These are phyloP conservation scores for Urochloa ruziziensis DNA, from an alignment of 176 grass and related monocot genomes.

Conservation along the genomic window DNA sequence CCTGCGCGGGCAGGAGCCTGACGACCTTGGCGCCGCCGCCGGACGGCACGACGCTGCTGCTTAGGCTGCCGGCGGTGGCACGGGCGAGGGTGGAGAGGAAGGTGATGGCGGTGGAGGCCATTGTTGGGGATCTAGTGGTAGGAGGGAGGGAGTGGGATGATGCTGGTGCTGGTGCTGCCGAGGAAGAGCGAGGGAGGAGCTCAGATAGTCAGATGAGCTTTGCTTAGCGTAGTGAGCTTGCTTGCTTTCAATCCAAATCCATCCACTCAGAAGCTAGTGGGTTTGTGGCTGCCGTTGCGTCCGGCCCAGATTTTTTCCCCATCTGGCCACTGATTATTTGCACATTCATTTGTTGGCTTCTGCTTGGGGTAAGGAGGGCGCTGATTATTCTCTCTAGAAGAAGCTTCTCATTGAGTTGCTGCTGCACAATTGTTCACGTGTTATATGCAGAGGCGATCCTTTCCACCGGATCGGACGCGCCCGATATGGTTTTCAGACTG, in stretches of 20 bases:
- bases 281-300: conserved; percentile 38
- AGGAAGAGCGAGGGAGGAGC: not conserved
- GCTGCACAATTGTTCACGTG: too few relatives aligned
- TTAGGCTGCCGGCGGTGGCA: not conserved
- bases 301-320: conserved; percentile 23
- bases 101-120: conserved; percentile 53
- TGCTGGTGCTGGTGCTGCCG: not conserved
- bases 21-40: conserved; percentile 1
- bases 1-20: conserved; percentile 10
- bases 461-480: too few relatives aligned
- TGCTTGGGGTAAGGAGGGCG: too few relatives aligned
- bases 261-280: conserved; percentile 29
- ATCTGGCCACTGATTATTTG: too few relatives aligned
- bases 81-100: conserved; percentile 52
- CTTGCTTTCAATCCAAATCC: conserved; percentile 5
- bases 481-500: too few relatives aligned
- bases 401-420: too few relatives aligned
- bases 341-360: too few relatives aligned
- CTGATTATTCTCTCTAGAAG: too few relatives aligned
- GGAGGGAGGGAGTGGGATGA: not conserved
- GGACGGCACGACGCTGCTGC: not conserved
- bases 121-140: too few relatives aligned
- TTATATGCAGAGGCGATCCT: too few relatives aligned
- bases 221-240: too few relatives aligned
- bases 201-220: too few relatives aligned